Conservation (phyloP, 192 early-diverging fungal species). For the Spizellomyces punctatus region DNA sequence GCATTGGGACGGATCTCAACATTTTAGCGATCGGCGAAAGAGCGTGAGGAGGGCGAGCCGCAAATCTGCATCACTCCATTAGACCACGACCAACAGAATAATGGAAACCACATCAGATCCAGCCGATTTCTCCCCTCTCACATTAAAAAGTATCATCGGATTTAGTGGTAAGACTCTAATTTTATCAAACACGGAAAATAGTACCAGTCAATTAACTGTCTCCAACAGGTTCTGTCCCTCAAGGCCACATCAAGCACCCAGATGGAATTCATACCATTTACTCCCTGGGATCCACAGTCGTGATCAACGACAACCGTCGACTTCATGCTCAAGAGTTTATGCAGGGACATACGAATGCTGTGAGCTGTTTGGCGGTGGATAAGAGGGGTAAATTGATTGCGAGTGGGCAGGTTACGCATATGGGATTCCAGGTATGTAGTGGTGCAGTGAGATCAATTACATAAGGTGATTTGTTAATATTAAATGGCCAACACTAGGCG, state of each 20-base stretch:
- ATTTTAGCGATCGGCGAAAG: too few species aligned
- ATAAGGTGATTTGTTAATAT: background rate
- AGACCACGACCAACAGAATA: too few species aligned
- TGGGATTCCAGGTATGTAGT: slow-evolving; percentile 59
- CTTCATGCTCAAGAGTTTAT: slow-evolving; percentile 54
- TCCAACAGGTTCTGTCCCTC: slow-evolving; percentile 44
- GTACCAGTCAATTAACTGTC: background rate
- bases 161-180: slow-evolving; percentile 43
- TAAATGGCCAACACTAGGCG: slow-evolving; percentile 36
- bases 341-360: slow-evolving; percentile 59
- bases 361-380: slow-evolving; percentile 54
- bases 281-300: slow-evolving; percentile 60
- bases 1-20: too few species aligned
- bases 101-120: background rate
- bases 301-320: slow-evolving; percentile 42
- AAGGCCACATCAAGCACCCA: slow-evolving; percentile 55
- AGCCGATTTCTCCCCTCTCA: slow-evolving; percentile 43
- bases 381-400: slow-evolving; percentile 53
- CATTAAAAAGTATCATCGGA: slow-evolving; percentile 53
- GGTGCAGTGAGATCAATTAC: background rate
- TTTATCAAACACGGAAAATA: background rate
- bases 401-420: slow-evolving; percentile 62
- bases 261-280: slow-evolving; percentile 57
- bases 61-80: too few species aligned
- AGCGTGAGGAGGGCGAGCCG: too few species aligned